Evolutionary conservation across 2,329 filamentous ascomycete species (phyloP).

Genomic region (Pleomassaria siparia): DNA sequence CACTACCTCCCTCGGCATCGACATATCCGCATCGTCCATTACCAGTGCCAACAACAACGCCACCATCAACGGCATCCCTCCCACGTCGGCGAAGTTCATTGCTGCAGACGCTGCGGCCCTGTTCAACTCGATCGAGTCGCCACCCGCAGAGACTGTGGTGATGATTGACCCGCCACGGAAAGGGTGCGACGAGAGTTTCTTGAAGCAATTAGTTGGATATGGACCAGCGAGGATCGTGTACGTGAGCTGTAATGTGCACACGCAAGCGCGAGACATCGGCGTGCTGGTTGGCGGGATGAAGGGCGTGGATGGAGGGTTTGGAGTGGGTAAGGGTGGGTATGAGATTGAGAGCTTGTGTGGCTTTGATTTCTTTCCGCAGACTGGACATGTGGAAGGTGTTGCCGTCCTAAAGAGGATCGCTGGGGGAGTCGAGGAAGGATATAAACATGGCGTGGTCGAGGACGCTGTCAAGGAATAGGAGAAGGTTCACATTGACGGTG

Average conservation of each 20-base stretch:
- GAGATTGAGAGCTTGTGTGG: slow-evolving; percentile 87
- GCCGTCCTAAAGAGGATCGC: slow-evolving; percentile 59
- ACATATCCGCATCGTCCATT: slow-evolving; percentile 81
- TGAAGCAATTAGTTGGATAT: slow-evolving; percentile 77
- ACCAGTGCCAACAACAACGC: slow-evolving; percentile 78
- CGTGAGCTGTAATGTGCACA: slow-evolving; percentile 97
- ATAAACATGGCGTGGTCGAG: too few species aligned
- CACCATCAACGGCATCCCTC: slow-evolving; percentile 67
- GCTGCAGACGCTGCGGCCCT: slow-evolving; percentile 83
- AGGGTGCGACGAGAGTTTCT: slow-evolving; percentile 84
- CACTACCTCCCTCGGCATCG: slow-evolving; percentile 79
- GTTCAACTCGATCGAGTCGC: slow-evolving; percentile 75
- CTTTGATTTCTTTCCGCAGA: slow-evolving; percentile 97
- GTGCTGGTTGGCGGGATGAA: slow-evolving; percentile 74
- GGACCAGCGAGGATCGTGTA: slow-evolving; percentile 82
- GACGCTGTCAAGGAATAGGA: too few species aligned
- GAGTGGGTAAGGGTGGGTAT: slow-evolving; percentile 57
- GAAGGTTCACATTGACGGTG: too few species aligned
- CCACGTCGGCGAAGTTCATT: slow-evolving; percentile 76
- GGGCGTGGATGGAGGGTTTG: slow-evolving; percentile 39
- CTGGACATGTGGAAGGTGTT: slow-evolving; percentile 67
- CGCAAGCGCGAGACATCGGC: slow-evolving; percentile 90
- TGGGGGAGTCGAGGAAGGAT: slow-evolving; percentile 11
- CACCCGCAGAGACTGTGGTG: slow-evolving; percentile 82
- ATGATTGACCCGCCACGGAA: slow-evolving; percentile 96